These are phyloP conservation scores for Penicillium salamii DNA, from an alignment of 495 filamentous ascomycete species.

Conservation along the genomic window DNA sequence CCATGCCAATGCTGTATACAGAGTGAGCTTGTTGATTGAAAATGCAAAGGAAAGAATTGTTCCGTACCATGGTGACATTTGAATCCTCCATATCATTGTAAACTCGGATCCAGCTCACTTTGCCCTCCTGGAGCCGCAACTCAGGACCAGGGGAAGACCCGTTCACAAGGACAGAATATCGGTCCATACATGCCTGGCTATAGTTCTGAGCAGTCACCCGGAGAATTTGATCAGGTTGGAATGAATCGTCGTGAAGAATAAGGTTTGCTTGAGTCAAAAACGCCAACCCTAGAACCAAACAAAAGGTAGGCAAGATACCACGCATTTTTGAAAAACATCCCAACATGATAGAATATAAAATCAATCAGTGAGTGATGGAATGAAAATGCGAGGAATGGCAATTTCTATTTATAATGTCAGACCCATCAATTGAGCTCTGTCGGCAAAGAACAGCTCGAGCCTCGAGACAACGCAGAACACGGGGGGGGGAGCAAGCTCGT, in stretches of 20 bases:
- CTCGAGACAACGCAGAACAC: too few relatives aligned
- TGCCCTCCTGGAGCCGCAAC: conserved; percentile 25
- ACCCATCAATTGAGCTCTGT: too few relatives aligned
- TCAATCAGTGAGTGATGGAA: too few relatives aligned
- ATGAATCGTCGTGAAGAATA: conserved; percentile 34
- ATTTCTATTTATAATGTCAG: too few relatives aligned
- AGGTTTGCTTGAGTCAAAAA: neutral
- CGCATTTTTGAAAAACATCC: neutral
- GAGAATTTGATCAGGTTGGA: conserved; percentile 50
- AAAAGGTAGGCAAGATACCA: neutral
- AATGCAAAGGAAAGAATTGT: conserved; percentile 2
- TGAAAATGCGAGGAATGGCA: too few relatives aligned
- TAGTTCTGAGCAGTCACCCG: conserved; percentile 38
- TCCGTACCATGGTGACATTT: conserved; percentile 53
- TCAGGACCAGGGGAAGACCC: conserved; percentile 46
- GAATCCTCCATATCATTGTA: conserved; percentile 54
- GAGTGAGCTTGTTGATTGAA: conserved; percentile 7
- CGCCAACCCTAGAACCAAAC: neutral
- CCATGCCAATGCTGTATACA: conserved; percentile 58
- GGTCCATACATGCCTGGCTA: conserved; percentile 40
- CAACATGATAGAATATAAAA: neutral
- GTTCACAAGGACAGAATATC: conserved; percentile 49
- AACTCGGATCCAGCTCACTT: conserved; percentile 55
- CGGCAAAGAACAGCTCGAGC: too few relatives aligned
- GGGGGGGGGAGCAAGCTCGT: too few relatives aligned